Evolutionary conservation across 116 monocot species (phyloP).

Genomic region (Cymodocea nodosa): DNA sequence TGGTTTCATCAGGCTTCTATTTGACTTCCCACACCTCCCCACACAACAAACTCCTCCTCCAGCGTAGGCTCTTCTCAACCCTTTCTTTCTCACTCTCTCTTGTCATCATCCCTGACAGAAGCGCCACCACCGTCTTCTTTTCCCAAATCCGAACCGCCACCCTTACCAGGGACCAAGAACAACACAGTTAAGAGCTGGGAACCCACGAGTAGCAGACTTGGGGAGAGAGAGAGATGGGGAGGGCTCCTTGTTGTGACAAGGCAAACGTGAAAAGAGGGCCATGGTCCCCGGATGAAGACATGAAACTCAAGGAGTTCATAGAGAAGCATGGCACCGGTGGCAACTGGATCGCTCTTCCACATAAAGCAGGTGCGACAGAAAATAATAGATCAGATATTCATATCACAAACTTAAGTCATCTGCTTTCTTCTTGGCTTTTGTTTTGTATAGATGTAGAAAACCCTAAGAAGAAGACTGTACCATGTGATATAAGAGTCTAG

Average conservation of each 20-base stretch:
- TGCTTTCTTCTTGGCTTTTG: not conserved
- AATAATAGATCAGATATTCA: not conserved
- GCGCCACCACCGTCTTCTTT: not conserved
- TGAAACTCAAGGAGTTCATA: conserved; percentile 47
- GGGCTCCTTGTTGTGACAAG: conserved; percentile 67
- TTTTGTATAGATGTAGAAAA: not conserved
- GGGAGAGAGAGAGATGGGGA: conserved; percentile 27
- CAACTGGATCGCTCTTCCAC: conserved; percentile 60
- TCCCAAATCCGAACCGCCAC: not conserved
- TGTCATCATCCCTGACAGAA: not conserved
- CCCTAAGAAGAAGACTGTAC: not conserved
- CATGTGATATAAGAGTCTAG: too few relatives aligned
- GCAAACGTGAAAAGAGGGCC: conserved; percentile 56
- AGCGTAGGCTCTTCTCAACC: not conserved
- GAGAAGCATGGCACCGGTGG: conserved; percentile 44
- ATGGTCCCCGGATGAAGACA: conserved; percentile 57
- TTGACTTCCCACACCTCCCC: not conserved
- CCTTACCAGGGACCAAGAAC: not conserved
- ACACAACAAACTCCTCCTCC: not conserved
- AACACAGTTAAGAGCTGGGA: not conserved
- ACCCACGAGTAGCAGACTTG: not conserved
- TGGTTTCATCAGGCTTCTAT: not conserved
- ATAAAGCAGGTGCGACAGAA: conserved; percentile 31
- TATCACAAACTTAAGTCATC: not conserved
- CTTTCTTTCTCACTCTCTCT: not conserved